Base-by-base conservation (phyloP, 768 basidiomycete species). In the Serpula lacrymans region DNA sequence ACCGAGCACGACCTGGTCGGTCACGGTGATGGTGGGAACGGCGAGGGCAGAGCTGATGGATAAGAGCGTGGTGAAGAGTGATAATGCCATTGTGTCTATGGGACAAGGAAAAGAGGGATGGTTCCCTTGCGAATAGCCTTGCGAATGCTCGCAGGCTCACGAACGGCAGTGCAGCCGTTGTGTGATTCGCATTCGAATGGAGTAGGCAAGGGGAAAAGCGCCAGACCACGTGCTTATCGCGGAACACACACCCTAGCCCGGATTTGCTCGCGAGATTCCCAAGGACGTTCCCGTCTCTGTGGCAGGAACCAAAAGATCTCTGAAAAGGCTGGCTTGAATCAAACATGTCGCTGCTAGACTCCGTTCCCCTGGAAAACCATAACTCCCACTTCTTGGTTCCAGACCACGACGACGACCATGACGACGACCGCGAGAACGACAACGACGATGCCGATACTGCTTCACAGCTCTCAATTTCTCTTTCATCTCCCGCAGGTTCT, bases 381-480 rank as follows among this genome's bases (percentile, higher is more conserved):
- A 33, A 7, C 31, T 33, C 31, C 20, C 6, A 6, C 6, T 33
- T 33, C 14, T 18, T 14, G n/a, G 7, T 20, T 14, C 39, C 47
- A 23, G 36, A 42, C 21, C 27, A 42, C 26, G 39, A 37, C 46
- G 42, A n/a, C n/a, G n/a, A 41, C 13, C 62, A 62, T 39, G 53
- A 42, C 43, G 74, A 73, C 41, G 73, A 72, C 52, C 73, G 77
- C 47, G 80, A 82, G 45, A 75, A 68, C 41, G 82, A 84, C 52
- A 84, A 6, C 31, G 71, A 68, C 42, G 84, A 84, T 48, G 78
- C 72, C 42, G 88, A 89, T 54, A 88, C 84, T 4, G 85, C 88
- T 12, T 88, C 85, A 7, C 83, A 86, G 52, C 78, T 74, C 28
- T 89, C 88, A 1, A 84, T 89, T 37, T 75, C 85, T 17, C 77